phyloP scores from a whole-genome alignment of 2,329 filamentous ascomycete species.

The Ceratocystis alfenasii region DNA sequence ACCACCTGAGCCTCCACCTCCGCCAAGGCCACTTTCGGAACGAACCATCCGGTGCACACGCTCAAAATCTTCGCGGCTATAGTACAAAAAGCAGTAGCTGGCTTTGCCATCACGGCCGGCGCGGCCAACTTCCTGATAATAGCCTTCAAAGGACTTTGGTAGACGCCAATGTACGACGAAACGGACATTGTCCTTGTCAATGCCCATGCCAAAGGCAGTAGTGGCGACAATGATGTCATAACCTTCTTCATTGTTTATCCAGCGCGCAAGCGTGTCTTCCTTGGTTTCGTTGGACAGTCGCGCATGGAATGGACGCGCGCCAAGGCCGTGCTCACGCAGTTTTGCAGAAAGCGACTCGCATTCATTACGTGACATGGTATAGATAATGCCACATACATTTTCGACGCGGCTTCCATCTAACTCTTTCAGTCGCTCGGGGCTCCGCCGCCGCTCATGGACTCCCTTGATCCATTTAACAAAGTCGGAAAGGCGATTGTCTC shows the following conservation, averaged over 20 bases:
- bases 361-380: constrained; percentile 62
- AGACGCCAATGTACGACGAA: constrained; percentile 93
- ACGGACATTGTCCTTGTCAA: constrained; percentile 87
- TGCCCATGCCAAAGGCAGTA: constrained; percentile 95
- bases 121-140: constrained; percentile 89
- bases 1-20: not conserved
- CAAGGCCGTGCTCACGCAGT: constrained; percentile 55
- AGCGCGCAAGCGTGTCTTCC: constrained; percentile 56
- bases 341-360: constrained; percentile 58
- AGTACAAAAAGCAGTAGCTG: constrained; percentile 78
- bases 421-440: constrained; percentile 46
- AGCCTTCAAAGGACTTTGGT: constrained; percentile 88
- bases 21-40: constrained; percentile 8
- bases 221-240: constrained; percentile 93
- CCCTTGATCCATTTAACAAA: constrained; percentile 64
- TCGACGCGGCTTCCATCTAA: constrained; percentile 47
- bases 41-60: constrained; percentile 49
- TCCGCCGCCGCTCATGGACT: constrained; percentile 58
- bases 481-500: constrained; percentile 58
- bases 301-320: constrained; percentile 61
- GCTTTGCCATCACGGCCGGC: constrained; percentile 84
- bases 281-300: constrained; percentile 56
- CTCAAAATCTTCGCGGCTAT: constrained; percentile 76
- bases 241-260: constrained; percentile 60
- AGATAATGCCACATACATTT: constrained; percentile 66